These are phyloP conservation scores for Penicillium sp. DNA, from an alignment of 2,329 filamentous ascomycete genomes.

Conservation along the genomic window DNA sequence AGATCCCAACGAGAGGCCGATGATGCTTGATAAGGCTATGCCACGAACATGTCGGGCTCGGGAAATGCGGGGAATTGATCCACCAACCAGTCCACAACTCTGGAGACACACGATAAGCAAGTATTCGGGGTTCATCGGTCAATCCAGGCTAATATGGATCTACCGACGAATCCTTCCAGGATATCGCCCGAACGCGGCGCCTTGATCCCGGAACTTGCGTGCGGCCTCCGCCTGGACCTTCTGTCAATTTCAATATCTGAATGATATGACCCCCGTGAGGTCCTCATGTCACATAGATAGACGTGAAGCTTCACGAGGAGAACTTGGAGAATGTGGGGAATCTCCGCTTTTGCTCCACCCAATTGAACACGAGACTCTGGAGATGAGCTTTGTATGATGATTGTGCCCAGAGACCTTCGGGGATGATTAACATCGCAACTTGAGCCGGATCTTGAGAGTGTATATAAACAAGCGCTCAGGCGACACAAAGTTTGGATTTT, in stretches of 20 bases:
- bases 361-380: background rate
- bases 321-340: background rate
- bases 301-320: background rate
- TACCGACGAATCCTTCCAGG: background rate
- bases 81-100: background rate
- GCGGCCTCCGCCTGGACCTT: background rate
- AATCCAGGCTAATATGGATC: background rate
- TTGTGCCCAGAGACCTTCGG: background rate
- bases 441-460: background rate
- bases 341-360: background rate
- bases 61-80: background rate
- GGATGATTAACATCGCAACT: background rate
- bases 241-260: background rate
- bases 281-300: background rate
- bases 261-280: background rate
- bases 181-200: background rate
- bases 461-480: background rate
- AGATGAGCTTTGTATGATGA: slow-evolving; percentile 8
- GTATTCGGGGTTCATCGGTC: background rate
- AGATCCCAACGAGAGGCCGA: background rate
- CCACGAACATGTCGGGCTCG: background rate
- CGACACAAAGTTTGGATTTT: background rate
- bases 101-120: background rate
- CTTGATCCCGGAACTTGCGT: background rate
- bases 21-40: background rate